Base-by-base conservation (phyloP, 495 filamentous ascomycete genomes). In the Lasiosphaeria hispida region DNA sequence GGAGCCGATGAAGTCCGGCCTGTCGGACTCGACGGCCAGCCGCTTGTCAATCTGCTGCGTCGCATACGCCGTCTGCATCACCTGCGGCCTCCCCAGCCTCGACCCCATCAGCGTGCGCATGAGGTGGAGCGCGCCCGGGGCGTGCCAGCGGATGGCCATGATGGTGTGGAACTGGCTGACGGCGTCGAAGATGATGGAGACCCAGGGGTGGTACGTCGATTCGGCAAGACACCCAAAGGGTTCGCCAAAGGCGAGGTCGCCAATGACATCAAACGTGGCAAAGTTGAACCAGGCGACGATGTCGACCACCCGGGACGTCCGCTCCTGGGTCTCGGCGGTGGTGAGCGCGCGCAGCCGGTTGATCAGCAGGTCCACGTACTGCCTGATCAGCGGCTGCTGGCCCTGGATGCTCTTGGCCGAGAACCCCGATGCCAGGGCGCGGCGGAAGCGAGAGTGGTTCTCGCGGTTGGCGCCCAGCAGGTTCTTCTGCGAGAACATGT, bases 231-330 rank as follows among this genome's bases (percentile, higher is more conserved):
- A 78, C 7, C 75, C 72, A 57, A 87, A 82, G 0, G 82, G 63
- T 48, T 80, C 68, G 0, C 80, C 83, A 54, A 85, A 82, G 1
- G 73, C 71, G 1, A 87, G 63, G 57, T 85, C 80, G 0, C 83
- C 80, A 23, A 81, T 78, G 2, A 85, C 69, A 50, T 85, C 83
- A 51, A 86, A 86, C 0, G 81, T 84, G 10, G 70, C 72, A 39
- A 65, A 83, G 39, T 82, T 84, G 56, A 73, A 79, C 80, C 80
- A 85, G 10, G 74, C 51, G 0, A 55, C 58, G 63, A 76, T 63
- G 33, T 77, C 63, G 10, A 73, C 58, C 10, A 63, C 56, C 23
- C 23, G 23, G 5, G 23, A 5, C 23, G 23, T 30, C 23, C 23
- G 23, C 23, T 30, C 23, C 23, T 30, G 2, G 23, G 23, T 30